Evolutionary conservation across 768 basidiomycete genomes (phyloP).

Genomic region (Leccinellum rugosiceps): DNA sequence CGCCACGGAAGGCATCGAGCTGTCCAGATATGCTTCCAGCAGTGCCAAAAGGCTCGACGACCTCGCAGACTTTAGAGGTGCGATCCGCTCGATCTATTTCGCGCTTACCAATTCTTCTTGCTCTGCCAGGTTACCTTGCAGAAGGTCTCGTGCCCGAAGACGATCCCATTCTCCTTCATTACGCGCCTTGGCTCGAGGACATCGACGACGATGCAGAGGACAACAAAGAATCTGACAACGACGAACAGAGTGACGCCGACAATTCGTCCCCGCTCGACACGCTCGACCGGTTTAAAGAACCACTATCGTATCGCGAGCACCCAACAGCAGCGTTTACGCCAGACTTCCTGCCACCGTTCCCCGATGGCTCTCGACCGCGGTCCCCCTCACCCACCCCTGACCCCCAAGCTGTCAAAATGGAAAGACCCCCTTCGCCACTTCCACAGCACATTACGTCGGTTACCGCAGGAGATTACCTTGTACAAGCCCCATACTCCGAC

Average conservation of each 20-base stretch:
- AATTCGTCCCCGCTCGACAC: constrained; percentile 2
- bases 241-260: constrained; percentile 21
- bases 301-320: constrained; percentile 31
- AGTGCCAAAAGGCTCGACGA: constrained; percentile 68
- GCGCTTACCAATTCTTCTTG: constrained; percentile 16
- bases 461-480: constrained; percentile 62
- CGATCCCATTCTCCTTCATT: constrained; percentile 54
- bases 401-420: constrained; percentile 27
- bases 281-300: constrained; percentile 15
- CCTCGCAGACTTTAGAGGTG: constrained; percentile 69
- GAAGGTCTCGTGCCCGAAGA: constrained; percentile 57
- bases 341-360: constrained; percentile 35
- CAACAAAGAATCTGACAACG: constrained; percentile 25
- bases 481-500: constrained; percentile 70
- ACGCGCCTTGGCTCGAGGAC: constrained; percentile 32
- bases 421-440: constrained; percentile 38
- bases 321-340: constrained; percentile 30
- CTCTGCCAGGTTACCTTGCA: constrained; percentile 52
- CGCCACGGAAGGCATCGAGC: constrained; percentile 62
- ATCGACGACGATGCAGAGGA: constrained; percentile 29
- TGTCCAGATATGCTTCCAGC: constrained; percentile 64
- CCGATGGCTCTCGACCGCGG: constrained; percentile 25
- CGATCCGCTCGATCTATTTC: constrained; percentile 27
- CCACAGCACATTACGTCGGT: constrained; percentile 41
- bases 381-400: constrained; percentile 40